Evolutionary conservation across 129 eudicot genomes (phyloP).

Genomic region (Tagetes patula): DNA sequence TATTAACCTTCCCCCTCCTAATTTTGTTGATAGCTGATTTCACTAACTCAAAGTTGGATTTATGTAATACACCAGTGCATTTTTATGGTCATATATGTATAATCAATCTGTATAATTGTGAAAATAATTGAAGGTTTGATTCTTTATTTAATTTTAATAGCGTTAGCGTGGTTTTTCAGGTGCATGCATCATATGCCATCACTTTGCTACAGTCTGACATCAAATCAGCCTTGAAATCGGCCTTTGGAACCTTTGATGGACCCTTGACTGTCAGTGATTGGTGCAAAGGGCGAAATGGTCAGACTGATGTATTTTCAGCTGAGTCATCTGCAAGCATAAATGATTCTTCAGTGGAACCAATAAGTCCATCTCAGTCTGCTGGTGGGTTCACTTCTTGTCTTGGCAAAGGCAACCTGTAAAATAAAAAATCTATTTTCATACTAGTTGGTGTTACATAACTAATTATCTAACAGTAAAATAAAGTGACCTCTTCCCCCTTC

Average conservation of each 20-base stretch:
- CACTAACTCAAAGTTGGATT: not conserved
- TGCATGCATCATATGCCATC: conserved; percentile 78
- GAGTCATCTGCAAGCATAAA: conserved; percentile 77
- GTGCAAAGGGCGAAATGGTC: conserved; percentile 90
- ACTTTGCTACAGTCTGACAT: conserved; percentile 95
- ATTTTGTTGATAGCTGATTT: not conserved
- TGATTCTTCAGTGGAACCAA: conserved; percentile 84
- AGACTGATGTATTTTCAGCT: conserved; percentile 72
- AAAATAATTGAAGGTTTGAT: not conserved
- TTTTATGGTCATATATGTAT: not conserved
- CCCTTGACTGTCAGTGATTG: conserved; percentile 88
- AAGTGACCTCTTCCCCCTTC: not conserved
- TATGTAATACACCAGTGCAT: not conserved
- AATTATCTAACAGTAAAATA: not conserved
- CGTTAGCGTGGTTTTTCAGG: conserved; percentile 52
- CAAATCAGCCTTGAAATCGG: conserved; percentile 77
- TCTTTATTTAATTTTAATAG: conserved; percentile 3
- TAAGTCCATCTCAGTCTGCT: conserved; percentile 73
- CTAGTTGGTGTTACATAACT: not conserved
- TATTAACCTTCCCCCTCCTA: not conserved
- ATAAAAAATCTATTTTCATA: conserved; percentile 1
- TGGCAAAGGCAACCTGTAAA: conserved; percentile 50
- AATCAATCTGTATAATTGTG: not conserved
- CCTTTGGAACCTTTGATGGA: conserved; percentile 92
- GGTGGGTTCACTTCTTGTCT: conserved; percentile 60